Base-by-base conservation (phyloP, 495 filamentous ascomycete species). In the Podospora pseudopauciseta region DNA sequence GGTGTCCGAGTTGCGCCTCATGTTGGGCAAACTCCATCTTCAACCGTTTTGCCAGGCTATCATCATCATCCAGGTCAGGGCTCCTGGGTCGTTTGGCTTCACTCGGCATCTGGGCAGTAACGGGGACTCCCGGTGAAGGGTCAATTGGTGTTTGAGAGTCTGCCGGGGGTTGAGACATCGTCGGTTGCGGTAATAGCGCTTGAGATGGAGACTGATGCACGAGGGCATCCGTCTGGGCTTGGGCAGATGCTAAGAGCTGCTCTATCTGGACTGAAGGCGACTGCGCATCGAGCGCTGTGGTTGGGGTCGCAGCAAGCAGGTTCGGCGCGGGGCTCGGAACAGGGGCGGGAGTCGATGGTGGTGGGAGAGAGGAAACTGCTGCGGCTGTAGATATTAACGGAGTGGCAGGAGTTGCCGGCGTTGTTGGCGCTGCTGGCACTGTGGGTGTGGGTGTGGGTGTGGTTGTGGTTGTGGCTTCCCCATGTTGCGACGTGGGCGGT, bases 31-130 rank as follows among this genome's bases (percentile, higher is more conserved):
- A 71, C 32, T 80, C 79, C 30, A 65, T 74, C 66, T 78, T 80
- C 13, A 70, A 65, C n/a, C 79, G 76, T 67, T 82, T 83, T 18
- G 71, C 73, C 28, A 65, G 64, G 60, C 66, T 71, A 28, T 71
- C 72, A 7, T 75, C 74, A 32, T 67, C 28, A 16, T 49, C 66
- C n/a, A 70, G 55, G 9, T 78, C 74, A n/a, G 76, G 72, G 26
- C 75, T 77, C 64, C 77, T 68, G 5, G 68, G 67, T n/a, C 80
- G 75, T 67, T 82, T 83, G 18, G 75, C 3, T 20, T 58, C 55
- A 13, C 23, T 49, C 5, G 39, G 15, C 39, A 49, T 16, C 13
- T 49, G 39, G 15, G 15, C 39, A 49, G 39, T 16, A 49, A 13
- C 39, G 15, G 39, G 39, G 39, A 49, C 39, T 16, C 9, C 39